Conservation (phyloP, 2,329 filamentous ascomycete genomes). For the Scedosporium aurantiacum region DNA sequence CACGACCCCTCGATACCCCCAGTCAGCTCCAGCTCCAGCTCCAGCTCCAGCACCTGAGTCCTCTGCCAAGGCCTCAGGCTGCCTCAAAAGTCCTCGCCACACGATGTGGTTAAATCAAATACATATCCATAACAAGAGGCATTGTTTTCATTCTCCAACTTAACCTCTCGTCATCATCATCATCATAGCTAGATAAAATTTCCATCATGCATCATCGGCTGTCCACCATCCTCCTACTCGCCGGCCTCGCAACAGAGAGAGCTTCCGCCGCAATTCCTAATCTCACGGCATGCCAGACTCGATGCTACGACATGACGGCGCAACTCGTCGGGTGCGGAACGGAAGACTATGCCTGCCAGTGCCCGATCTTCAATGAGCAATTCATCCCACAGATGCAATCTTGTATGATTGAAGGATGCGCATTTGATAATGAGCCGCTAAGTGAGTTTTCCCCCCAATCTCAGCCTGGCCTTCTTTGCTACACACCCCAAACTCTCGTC, state of each 20-base stretch:
- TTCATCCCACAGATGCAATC: slow-evolving; percentile 9
- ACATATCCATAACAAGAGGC: neutral
- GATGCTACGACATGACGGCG: slow-evolving; percentile 9
- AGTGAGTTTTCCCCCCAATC: slow-evolving; percentile 5
- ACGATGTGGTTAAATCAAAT: neutral
- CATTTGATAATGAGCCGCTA: neutral
- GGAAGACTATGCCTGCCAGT: slow-evolving; percentile 8
- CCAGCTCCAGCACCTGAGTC: neutral
- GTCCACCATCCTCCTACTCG: neutral
- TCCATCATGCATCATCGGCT: slow-evolving; percentile 36
- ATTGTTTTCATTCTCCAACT: neutral
- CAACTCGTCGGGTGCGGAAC: slow-evolving; percentile 6
- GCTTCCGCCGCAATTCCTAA: slow-evolving; percentile 4
- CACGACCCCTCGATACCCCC: neutral
- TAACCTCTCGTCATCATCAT: neutral
- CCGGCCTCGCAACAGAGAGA: neutral
- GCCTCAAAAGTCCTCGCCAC: neutral
- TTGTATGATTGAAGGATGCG: slow-evolving; percentile 11
- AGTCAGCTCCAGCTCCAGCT: neutral
- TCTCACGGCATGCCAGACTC: slow-evolving; percentile 7
- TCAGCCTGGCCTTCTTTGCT: neutral
- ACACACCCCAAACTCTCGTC: neutral
- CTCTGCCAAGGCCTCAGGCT: neutral
- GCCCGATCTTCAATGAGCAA: slow-evolving; percentile 2
- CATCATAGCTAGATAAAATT: neutral